phyloP scores from a whole-genome alignment of 1,284 basidiomycete genomes.

The Lignosus rhinocerotis region DNA sequence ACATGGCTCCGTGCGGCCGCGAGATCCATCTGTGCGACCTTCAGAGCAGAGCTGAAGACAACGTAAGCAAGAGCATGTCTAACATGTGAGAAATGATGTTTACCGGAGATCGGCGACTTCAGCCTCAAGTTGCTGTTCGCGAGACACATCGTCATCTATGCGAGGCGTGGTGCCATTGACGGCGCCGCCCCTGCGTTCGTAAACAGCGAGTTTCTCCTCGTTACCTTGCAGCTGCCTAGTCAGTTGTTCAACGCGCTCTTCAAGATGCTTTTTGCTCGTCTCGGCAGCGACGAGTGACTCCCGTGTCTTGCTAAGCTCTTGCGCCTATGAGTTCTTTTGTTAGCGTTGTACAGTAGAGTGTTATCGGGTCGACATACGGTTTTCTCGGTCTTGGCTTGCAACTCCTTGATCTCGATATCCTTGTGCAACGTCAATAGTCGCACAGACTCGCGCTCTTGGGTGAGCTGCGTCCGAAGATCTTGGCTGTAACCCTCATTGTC shows the following conservation, averaged over 20 bases:
- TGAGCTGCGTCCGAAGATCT: constrained; percentile 75
- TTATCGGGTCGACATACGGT: constrained; percentile 49
- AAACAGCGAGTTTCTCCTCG: constrained; percentile 83
- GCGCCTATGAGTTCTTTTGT: constrained; percentile 40
- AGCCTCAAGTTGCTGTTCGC: constrained; percentile 80
- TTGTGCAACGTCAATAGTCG: constrained; percentile 74
- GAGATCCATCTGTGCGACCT: constrained; percentile 75
- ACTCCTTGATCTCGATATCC: constrained; percentile 79
- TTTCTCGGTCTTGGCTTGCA: constrained; percentile 75
- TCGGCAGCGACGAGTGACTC: constrained; percentile 76
- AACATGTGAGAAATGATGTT: constrained; percentile 20
- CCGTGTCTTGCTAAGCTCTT: constrained; percentile 70
- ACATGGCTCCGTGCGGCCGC: constrained; percentile 70
- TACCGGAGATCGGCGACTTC: constrained; percentile 85
- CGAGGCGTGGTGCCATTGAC: constrained; percentile 33
- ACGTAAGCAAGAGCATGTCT: neutral
- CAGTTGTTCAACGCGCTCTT: constrained; percentile 75
- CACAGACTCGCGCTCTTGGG: constrained; percentile 77
- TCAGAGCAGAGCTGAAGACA: constrained; percentile 60
- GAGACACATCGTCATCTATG: constrained; percentile 49
- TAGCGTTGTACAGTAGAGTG: neutral
- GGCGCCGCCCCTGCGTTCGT: constrained; percentile 66
- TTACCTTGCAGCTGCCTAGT: constrained; percentile 72
- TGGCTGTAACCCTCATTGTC: constrained; percentile 44
- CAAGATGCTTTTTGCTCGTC: constrained; percentile 79